Evolutionary conservation across 2,329 filamentous ascomycete species (phyloP).

Genomic region (Epichloe elymi): DNA sequence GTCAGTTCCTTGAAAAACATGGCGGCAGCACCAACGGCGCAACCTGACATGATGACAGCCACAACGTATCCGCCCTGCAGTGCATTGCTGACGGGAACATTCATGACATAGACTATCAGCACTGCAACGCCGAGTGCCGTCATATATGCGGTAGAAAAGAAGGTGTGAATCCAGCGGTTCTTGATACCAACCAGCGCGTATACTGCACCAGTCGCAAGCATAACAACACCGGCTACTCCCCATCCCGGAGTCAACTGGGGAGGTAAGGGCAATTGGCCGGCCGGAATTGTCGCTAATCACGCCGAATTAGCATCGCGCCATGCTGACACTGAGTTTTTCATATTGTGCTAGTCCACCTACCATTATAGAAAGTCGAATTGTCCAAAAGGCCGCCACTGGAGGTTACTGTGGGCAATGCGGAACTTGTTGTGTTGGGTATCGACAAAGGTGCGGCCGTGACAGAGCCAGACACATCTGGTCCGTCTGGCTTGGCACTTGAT

Average conservation of each 20-base stretch:
- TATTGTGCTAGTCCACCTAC: slow-evolving; percentile 12
- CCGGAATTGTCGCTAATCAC: slow-evolving; percentile 29
- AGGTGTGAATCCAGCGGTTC: slow-evolving; percentile 66
- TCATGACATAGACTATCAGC: slow-evolving; percentile 82
- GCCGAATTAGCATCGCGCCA: slow-evolving; percentile 2
- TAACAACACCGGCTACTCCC: slow-evolving; percentile 62
- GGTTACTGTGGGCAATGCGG: slow-evolving; percentile 3
- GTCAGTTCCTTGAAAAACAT: slow-evolving; percentile 75
- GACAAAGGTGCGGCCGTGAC: neutral
- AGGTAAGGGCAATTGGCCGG: slow-evolving; percentile 51
- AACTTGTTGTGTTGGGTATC: neutral
- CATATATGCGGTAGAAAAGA: slow-evolving; percentile 65
- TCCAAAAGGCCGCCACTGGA: slow-evolving; percentile 10
- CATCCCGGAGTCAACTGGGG: slow-evolving; percentile 70
- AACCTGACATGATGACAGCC: slow-evolving; percentile 58
- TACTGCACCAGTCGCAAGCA: slow-evolving; percentile 58
- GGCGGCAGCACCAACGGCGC: slow-evolving; percentile 59
- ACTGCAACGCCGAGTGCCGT: slow-evolving; percentile 62
- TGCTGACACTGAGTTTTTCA: neutral
- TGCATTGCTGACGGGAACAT: slow-evolving; percentile 56
- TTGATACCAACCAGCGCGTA: slow-evolving; percentile 74
- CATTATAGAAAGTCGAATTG: slow-evolving; percentile 21
- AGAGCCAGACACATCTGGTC: neutral
- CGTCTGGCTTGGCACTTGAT: neutral
- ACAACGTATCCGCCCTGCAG: slow-evolving; percentile 81